These are phyloP conservation scores for Neurospora africana DNA, from an alignment of 495 filamentous ascomycete species.

Conservation along the genomic window DNA sequence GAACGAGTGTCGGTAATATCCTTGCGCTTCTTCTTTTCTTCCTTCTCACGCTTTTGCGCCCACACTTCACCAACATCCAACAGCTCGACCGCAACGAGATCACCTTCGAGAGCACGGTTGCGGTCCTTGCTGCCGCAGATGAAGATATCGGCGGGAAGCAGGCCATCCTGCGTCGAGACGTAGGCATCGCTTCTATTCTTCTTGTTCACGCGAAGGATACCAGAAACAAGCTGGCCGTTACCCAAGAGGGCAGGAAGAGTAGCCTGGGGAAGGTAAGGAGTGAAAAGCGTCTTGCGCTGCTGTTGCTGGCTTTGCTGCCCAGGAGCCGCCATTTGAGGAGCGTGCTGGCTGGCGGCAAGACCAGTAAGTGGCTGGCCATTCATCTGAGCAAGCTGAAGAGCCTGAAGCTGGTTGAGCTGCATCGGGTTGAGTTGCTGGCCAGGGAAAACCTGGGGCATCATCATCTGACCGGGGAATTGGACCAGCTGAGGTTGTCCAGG, in stretches of 20 bases:
- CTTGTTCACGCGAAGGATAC: slow-evolving; percentile 96
- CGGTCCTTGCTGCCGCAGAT: slow-evolving; percentile 98
- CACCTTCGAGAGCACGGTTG: slow-evolving; percentile 90
- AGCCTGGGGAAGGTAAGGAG: slow-evolving; percentile 93
- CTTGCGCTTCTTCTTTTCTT: slow-evolving; percentile 99
- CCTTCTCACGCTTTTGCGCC: slow-evolving; percentile 96
- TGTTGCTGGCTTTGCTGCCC: slow-evolving; percentile 80
- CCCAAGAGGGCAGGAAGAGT: slow-evolving; percentile 82
- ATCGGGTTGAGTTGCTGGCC: slow-evolving; percentile 81
- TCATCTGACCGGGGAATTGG: slow-evolving; percentile 72
- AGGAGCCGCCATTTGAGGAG: slow-evolving; percentile 53
- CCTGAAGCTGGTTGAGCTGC: slow-evolving; percentile 84
- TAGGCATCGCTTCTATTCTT: slow-evolving; percentile 99
- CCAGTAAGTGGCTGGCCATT: slow-evolving; percentile 61
- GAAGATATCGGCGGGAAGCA: slow-evolving; percentile 94
- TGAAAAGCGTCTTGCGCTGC: slow-evolving; percentile 96
- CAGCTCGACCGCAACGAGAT: slow-evolving; percentile 89
- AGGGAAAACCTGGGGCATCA: slow-evolving; percentile 66
- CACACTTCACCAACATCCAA: slow-evolving; percentile 98
- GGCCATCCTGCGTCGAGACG: slow-evolving; percentile 77
- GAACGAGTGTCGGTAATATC: slow-evolving; percentile 88
- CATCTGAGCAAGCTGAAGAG: slow-evolving; percentile 77
- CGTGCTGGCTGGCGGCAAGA: slow-evolving; percentile 68
- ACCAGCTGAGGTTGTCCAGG: slow-evolving; percentile 83
- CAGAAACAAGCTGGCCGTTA: slow-evolving; percentile 89